phyloP scores from a whole-genome alignment of 2,329 filamentous ascomycete genomes.

The Fusarium bulbicola region DNA sequence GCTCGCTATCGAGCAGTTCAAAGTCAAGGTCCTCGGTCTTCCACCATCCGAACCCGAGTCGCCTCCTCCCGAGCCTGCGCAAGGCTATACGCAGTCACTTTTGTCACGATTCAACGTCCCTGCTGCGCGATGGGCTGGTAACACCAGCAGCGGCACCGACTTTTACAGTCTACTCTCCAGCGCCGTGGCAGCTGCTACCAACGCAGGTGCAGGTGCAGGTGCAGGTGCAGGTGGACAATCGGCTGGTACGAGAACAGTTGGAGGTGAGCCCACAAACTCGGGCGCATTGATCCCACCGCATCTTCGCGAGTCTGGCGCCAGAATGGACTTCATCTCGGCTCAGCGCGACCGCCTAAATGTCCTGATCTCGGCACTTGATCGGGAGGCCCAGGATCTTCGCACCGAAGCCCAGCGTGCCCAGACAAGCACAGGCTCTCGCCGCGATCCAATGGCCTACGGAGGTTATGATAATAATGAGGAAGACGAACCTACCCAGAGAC shows the following conservation, averaged over 20 bases:
- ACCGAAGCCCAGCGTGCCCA: constrained; percentile 45
- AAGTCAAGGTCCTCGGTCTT: constrained; percentile 81
- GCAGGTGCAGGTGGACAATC: constrained; percentile 50
- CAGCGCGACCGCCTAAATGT: constrained; percentile 82
- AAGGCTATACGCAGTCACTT: constrained; percentile 80
- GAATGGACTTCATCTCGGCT: constrained; percentile 78
- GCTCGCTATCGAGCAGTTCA: constrained; percentile 74
- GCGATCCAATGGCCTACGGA: constrained; percentile 39
- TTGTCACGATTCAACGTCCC: constrained; percentile 89
- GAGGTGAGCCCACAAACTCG: constrained; percentile 47
- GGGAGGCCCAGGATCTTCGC: constrained; percentile 73
- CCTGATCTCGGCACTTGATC: constrained; percentile 80
- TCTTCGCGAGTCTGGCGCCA: constrained; percentile 70
- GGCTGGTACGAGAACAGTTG: constrained; percentile 43
- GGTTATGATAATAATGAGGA: constrained; percentile 44
- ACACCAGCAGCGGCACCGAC: constrained; percentile 64
- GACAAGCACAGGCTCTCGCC: constrained; percentile 33
- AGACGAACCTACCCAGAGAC: constrained; percentile 52
- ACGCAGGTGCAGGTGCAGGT: constrained; percentile 54
- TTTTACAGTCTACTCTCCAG: constrained; percentile 82
- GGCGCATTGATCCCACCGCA: constrained; percentile 75
- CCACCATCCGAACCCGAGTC: constrained; percentile 61
- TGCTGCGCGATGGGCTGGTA: constrained; percentile 65
- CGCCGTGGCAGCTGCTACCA: constrained; percentile 72
- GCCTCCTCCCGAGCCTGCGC: constrained; percentile 53